Percentiles rank a stretch among this genome's conserved stretches.
These are phyloP conservation scores for Lichtheimia ornata DNA, from an alignment of 371 early-diverging fungal species.

Conservation along the genomic window DNA sequence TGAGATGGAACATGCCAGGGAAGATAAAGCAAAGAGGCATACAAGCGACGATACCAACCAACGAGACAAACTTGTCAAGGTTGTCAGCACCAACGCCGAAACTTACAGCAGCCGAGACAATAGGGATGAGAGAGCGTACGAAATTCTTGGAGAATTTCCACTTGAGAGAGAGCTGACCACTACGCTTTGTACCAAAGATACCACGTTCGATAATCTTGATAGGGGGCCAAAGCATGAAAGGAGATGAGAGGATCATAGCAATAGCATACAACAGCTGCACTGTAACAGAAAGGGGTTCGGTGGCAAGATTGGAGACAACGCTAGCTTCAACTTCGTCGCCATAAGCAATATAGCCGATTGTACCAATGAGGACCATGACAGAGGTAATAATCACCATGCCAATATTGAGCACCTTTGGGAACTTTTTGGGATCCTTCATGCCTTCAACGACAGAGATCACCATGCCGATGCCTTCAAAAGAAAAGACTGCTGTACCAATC, in stretches of 20 bases:
- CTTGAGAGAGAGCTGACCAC: slow-evolving; percentile 28
- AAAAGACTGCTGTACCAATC: slow-evolving; percentile 78
- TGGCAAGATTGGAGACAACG: slow-evolving; percentile 68
- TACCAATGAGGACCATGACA: slow-evolving; percentile 67
- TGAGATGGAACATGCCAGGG: slow-evolving; percentile 74
- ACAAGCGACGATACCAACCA: slow-evolving; percentile 55
- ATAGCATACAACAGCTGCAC: slow-evolving; percentile 72
- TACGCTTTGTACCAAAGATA: slow-evolving; percentile 33
- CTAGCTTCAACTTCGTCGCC: slow-evolving; percentile 68
- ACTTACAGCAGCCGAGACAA: slow-evolving; percentile 56
- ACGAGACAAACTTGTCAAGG: slow-evolving; percentile 73
- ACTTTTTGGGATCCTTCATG: slow-evolving; percentile 59
- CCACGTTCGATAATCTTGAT: slow-evolving; percentile 69
- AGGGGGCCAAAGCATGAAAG: slow-evolving; percentile 74
- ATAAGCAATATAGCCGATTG: slow-evolving; percentile 69
- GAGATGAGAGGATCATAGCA: slow-evolving; percentile 73
- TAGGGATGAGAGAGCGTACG: slow-evolving; percentile 51
- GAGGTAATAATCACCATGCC: slow-evolving; percentile 58
- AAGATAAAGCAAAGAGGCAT: slow-evolving; percentile 71
- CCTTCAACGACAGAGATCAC: slow-evolving; percentile 59
- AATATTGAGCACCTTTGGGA: slow-evolving; percentile 57
- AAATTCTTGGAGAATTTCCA: slow-evolving; percentile 73
- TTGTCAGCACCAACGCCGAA: slow-evolving; percentile 61
- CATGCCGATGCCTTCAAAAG: slow-evolving; percentile 81
- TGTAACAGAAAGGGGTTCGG: slow-evolving; percentile 44